These are phyloP conservation scores for Diaporthe vaccinii DNA, from an alignment of 2,329 filamentous ascomycete species.

Conservation along the genomic window DNA sequence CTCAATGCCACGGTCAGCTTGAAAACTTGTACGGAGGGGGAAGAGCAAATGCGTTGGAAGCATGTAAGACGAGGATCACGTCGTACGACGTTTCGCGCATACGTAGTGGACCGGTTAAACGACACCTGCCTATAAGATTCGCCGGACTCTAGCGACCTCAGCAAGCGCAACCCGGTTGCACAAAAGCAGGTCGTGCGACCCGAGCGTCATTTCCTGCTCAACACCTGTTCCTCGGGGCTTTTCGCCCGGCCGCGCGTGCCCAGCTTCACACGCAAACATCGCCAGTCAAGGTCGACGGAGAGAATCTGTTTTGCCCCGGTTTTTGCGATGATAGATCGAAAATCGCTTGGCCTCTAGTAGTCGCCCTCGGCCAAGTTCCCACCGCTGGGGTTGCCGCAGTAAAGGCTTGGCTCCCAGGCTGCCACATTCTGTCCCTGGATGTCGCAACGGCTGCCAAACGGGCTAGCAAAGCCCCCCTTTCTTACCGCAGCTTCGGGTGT, in stretches of 20 bases:
- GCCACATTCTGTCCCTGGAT: conserved; percentile 18
- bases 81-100: conserved; percentile 22
- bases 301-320: neutral
- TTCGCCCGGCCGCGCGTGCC: neutral
- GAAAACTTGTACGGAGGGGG: conserved; percentile 4
- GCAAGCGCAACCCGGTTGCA: conserved; percentile 37
- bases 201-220: conserved; percentile 24
- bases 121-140: conserved; percentile 18
- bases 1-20: conserved; percentile 25
- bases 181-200: conserved; percentile 12
- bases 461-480: conserved; percentile 32
- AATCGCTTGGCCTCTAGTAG: neutral
- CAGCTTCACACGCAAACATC: neutral
- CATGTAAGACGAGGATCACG: conserved; percentile 29
- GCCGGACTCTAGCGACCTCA: conserved; percentile 12
- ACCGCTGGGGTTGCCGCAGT: conserved; percentile 8
- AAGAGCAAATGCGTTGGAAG: conserved; percentile 29
- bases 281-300: neutral
- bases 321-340: neutral
- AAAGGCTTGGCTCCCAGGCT: conserved; percentile 18
- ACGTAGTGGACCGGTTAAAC: conserved; percentile 27
- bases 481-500: conserved; percentile 34
- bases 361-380: conserved; percentile 29
- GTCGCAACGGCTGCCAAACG: conserved; percentile 10
- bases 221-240: neutral